phyloP scores from a whole-genome alignment of 768 basidiomycete species.

The Pulveroboletus sp. region DNA sequence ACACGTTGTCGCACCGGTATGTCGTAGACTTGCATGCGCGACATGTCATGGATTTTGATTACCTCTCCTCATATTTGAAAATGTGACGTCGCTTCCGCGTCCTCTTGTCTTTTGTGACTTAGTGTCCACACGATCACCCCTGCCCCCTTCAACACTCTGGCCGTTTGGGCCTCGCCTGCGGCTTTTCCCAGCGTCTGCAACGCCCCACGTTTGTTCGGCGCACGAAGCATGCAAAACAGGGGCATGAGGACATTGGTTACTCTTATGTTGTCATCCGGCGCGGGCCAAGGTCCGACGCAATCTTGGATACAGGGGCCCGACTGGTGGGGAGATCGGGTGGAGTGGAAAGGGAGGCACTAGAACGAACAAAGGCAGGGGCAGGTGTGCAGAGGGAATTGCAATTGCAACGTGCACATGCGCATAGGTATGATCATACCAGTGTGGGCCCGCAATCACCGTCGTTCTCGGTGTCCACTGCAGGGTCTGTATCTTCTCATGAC shows the following conservation, averaged over 20 bases:
- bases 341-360: constrained; percentile 29
- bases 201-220: constrained; percentile 80
- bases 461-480: constrained; percentile 11
- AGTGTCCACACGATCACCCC: constrained; percentile 89
- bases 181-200: constrained; percentile 86
- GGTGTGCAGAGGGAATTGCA: constrained; percentile 27
- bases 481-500: constrained; percentile 6
- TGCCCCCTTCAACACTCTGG: constrained; percentile 77
- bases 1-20: constrained; percentile 87
- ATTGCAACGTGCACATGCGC: constrained; percentile 20
- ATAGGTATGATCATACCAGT: constrained; percentile 10
- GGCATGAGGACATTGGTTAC: constrained; percentile 86
- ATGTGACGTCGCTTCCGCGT: constrained; percentile 4
- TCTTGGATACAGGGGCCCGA: constrained; percentile 4
- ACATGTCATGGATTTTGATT: background rate
- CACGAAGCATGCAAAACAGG: constrained; percentile 83
- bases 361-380: constrained; percentile 20
- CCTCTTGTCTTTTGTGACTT: constrained; percentile 6
- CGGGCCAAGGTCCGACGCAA: constrained; percentile 58
- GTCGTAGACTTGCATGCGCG: constrained; percentile 23
- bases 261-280: constrained; percentile 88
- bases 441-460: constrained; percentile 28
- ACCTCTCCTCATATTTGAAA: constrained; percentile 19
- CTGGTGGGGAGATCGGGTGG: constrained; percentile 28
- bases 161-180: constrained; percentile 57